Evolutionary conservation across 2,329 filamentous ascomycete species (phyloP).

Genomic region (Zopfia rhizophila): DNA sequence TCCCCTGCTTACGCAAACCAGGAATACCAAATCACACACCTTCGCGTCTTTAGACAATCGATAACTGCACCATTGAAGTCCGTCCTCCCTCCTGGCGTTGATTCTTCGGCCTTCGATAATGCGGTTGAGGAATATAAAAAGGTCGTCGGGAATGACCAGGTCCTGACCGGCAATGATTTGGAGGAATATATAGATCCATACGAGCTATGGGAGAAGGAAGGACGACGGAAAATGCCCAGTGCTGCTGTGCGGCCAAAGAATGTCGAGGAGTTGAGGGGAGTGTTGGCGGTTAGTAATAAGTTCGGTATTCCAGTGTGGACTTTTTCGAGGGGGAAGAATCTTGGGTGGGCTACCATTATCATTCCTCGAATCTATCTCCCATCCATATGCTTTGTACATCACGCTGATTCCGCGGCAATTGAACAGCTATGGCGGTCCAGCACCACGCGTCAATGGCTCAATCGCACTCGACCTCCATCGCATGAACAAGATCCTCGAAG

Average conservation of each 20-base stretch:
- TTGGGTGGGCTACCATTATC: constrained; percentile 39
- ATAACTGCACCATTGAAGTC: constrained; percentile 49
- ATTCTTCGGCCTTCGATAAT: constrained; percentile 48
- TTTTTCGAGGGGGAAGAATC: constrained; percentile 46
- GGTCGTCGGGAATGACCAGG: constrained; percentile 51
- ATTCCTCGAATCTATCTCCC: constrained; percentile 9
- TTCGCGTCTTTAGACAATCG: constrained; percentile 54
- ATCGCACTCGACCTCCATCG: constrained; percentile 48
- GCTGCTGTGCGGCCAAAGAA: constrained; percentile 54
- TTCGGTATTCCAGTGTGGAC: constrained; percentile 44
- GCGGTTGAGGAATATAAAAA: constrained; percentile 50
- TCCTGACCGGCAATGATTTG: constrained; percentile 52
- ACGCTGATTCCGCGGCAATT: too few relatives aligned
- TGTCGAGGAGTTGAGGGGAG: constrained; percentile 31
- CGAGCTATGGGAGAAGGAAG: constrained; percentile 55
- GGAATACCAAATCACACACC: constrained; percentile 56
- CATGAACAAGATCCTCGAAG: constrained; percentile 58
- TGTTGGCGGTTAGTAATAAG: constrained; percentile 37
- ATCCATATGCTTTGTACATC: background rate
- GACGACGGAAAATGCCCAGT: constrained; percentile 54
- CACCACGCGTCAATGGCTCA: constrained; percentile 49
- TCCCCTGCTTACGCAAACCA: constrained; percentile 48
- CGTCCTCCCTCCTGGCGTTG: constrained; percentile 55
- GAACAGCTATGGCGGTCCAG: constrained; percentile 41
- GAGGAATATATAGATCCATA: constrained; percentile 61